Evolutionary conservation across 2,329 filamentous ascomycete genomes (phyloP), one percentile per base, ranked within the genome.

Genomic region (Penicillium verrucosum): DNA sequence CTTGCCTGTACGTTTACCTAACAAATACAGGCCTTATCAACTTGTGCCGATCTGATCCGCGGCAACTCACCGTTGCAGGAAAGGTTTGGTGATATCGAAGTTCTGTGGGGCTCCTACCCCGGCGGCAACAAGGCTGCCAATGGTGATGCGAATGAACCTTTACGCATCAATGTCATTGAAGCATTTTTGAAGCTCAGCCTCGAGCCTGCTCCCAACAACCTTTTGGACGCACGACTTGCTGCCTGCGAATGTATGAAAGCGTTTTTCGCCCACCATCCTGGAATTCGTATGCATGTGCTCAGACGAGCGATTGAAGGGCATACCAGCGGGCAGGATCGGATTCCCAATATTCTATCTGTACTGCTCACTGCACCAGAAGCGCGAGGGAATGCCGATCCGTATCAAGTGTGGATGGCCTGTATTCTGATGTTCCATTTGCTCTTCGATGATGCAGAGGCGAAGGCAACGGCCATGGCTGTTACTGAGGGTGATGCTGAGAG

Each of bases 161-260:
- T 81, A 14, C 83, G 84, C 54, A 85, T 93, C 34, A 96, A 96
- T 74, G 91, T 99, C 30, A 96, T 99, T 67, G 93, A 97, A 73
- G 94, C 90, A 1, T 80, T 99, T 18, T 80, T 99, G 46, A 91
- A 97, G 65, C 78, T 97, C 42, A 87, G 89, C 0, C 79, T 99
- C 9, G 86, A 86, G 54, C 79, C 88, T 23, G 82, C 87, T 30
- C 78, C 86, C 0, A 76, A 84, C 21, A 82, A 86, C 51, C 81
- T 89, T 36, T 89, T 96, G 64, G 88, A 96, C 72, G 80, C 93
- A 37, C 87, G 94, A 25, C 84, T 92, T 68, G 89, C 93, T 21
- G 92, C 90, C 23, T 94, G 89, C 70, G 88, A 93, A 66, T 96
- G 93, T 68, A 85, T 99, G 59, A 92, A 96, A 73, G 91, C 94